Percentiles rank a stretch among this genome's conserved stretches.
phyloP scores from a whole-genome alignment of 208 protist species.

The Leishmania arabica region DNA sequence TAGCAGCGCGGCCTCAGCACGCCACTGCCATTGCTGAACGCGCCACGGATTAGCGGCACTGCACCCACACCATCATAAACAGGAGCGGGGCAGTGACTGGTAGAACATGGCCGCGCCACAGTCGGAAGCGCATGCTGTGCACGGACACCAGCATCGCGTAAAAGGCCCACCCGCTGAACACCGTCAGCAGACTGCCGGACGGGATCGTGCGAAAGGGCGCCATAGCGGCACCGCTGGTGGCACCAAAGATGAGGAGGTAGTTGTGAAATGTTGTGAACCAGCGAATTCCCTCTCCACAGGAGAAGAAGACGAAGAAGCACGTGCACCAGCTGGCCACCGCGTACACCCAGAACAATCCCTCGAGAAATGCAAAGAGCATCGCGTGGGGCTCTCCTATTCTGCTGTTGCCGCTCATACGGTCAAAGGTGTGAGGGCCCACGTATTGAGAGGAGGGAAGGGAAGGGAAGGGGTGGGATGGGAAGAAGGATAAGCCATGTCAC shows the following conservation, averaged over 20 bases:
- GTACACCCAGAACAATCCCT: slow-evolving; percentile 69
- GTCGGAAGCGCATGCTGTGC: slow-evolving; percentile 70
- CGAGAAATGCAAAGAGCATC: slow-evolving; percentile 34
- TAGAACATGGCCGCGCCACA: slow-evolving; percentile 76
- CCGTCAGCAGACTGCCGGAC: slow-evolving; percentile 53
- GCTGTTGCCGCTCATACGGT: not conserved
- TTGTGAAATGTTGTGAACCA: slow-evolving; percentile 85
- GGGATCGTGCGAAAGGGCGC: slow-evolving; percentile 51
- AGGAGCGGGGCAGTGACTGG: slow-evolving; percentile 67
- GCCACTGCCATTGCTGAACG: not conserved
- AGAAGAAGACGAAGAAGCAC: slow-evolving; percentile 90
- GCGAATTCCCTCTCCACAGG: slow-evolving; percentile 74
- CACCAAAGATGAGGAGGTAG: slow-evolving; percentile 75
- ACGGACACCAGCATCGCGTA: slow-evolving; percentile 80
- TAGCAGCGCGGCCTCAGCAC: not conserved
- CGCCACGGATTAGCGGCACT: slow-evolving; percentile 13
- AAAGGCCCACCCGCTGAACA: slow-evolving; percentile 76
- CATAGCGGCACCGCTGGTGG: slow-evolving; percentile 49
- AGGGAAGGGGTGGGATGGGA: not conserved
- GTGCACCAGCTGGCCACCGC: slow-evolving; percentile 86
- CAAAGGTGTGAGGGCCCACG: not conserved
- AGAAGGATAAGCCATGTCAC: not conserved
- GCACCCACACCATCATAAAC: slow-evolving; percentile 32
- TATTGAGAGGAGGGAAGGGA: not conserved
- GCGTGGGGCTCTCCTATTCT: not conserved